Conservation (phyloP, 139 green algal species). For the Chlamydomonas incerta region DNA sequence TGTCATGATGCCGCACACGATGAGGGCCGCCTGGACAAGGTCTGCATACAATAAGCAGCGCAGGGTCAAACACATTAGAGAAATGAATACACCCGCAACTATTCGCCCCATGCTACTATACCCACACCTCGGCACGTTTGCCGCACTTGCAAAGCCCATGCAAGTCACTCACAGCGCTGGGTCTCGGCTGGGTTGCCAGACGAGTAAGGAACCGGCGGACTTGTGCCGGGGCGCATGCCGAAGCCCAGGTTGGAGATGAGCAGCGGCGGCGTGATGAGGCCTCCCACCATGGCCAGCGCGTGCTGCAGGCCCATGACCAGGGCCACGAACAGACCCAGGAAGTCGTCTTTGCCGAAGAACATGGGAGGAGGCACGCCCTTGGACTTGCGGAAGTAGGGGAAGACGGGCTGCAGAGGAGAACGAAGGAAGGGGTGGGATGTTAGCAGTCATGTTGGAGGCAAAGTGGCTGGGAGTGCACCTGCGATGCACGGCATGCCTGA, state of each 20-base stretch:
- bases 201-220: background rate
- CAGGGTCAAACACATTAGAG: no score
- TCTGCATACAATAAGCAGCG: no score
- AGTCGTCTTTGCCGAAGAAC: slow-evolving; percentile 9
- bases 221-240: background rate
- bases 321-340: slow-evolving; percentile 55
- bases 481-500: no score
- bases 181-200: background rate
- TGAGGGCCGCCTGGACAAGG: slow-evolving; percentile 63
- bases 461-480: no score
- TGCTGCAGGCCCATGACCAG: slow-evolving; percentile 83
- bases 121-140: no score
- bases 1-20: slow-evolving; percentile 70
- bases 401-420: background rate
- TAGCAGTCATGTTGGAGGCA: no score
- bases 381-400: slow-evolving; percentile 20
- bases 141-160: no score
- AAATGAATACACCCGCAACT: no score
- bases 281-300: slow-evolving; percentile 74
- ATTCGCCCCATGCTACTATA: no score
- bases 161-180: slow-evolving; percentile 43
- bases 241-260: slow-evolving; percentile 49
- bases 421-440: no score
- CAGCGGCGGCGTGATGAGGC: slow-evolving; percentile 71
- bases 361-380: background rate